These are phyloP conservation scores for Dissophora ornata DNA, from an alignment of 192 early-diverging fungal species.

Conservation along the genomic window DNA sequence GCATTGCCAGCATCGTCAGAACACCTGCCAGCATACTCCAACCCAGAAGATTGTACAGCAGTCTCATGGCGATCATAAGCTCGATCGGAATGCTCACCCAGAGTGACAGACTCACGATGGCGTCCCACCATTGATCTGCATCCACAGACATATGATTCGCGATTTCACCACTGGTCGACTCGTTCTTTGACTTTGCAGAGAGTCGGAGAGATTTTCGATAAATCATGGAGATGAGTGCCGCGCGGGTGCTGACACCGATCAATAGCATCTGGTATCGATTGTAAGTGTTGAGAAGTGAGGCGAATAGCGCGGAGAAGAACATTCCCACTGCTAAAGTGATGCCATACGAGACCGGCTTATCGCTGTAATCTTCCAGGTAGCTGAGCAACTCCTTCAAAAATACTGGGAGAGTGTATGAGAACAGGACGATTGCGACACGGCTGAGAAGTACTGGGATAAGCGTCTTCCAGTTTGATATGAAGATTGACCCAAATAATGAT, in stretches of 20 bases:
- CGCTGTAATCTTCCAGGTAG: slow-evolving; percentile 27
- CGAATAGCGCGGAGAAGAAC: slow-evolving; percentile 55
- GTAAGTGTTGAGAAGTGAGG: slow-evolving; percentile 54
- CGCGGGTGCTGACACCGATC: slow-evolving; percentile 56
- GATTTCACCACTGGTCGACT: slow-evolving; percentile 44
- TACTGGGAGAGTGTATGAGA: slow-evolving; percentile 21
- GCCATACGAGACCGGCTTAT: slow-evolving; percentile 59
- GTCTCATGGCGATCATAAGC: slow-evolving; percentile 28
- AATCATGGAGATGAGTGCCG: slow-evolving; percentile 63
- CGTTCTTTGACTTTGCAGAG: slow-evolving; percentile 50
- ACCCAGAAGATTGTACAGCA: slow-evolving; percentile 42
- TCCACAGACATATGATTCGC: slow-evolving; percentile 51
- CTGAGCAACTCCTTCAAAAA: slow-evolving; percentile 13
- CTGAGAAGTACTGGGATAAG: slow-evolving; percentile 23
- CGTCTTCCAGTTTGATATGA: neutral
- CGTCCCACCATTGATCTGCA: slow-evolving; percentile 33
- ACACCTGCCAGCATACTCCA: slow-evolving; percentile 44
- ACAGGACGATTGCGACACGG: slow-evolving; percentile 22
- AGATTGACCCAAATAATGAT: slow-evolving; percentile 20
- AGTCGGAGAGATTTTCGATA: slow-evolving; percentile 71
- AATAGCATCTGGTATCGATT: slow-evolving; percentile 61
- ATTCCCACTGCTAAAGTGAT: slow-evolving; percentile 56
- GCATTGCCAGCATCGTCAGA: slow-evolving; percentile 20
- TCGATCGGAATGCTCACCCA: slow-evolving; percentile 41
- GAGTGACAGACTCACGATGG: slow-evolving; percentile 11